phyloP scores from a whole-genome alignment of 1,139 yeast genomes.

The Lodderomyces pseudojiufengensis region DNA sequence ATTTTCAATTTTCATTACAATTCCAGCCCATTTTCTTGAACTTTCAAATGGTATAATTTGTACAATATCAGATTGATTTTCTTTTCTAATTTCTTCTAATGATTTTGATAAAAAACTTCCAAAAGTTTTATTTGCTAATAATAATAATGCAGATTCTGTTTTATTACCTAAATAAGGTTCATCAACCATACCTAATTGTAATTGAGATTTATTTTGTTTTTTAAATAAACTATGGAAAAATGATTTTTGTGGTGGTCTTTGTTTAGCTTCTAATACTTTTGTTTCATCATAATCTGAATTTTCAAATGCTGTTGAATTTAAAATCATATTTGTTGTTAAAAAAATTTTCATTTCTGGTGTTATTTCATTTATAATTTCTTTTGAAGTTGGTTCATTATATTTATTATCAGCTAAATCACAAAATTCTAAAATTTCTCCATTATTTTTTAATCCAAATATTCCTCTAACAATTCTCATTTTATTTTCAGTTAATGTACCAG shows the following conservation, averaged over 20 bases:
- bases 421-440: conserved; percentile 28
- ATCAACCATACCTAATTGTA: conserved; percentile 23
- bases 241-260: conserved; percentile 29
- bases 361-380: conserved; percentile 30
- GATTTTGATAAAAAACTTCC: conserved; percentile 35
- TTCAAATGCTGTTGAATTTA: conserved; percentile 90
- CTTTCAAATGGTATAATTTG: conserved; percentile 91
- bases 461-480: conserved; percentile 86
- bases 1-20: conserved; percentile 51
- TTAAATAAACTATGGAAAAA: conserved; percentile 19
- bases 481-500: conserved; percentile 94
- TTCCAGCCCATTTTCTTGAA: conserved; percentile 87
- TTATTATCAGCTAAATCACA: conserved; percentile 34
- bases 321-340: conserved; percentile 58
- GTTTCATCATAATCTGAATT: conserved; percentile 45
- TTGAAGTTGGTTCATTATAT: conserved; percentile 23
- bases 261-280: conserved; percentile 25
- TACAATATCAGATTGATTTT: conserved; percentile 41
- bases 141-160: conserved; percentile 86
- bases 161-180: conserved; percentile 85
- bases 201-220: conserved; percentile 14
- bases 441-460: conserved; percentile 42
- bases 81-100: conserved; percentile 39
- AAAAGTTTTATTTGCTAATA: conserved; percentile 60
- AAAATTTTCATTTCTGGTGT: conserved; percentile 30